Base-by-base conservation (phyloP, 2,329 filamentous ascomycete species). In the Fusarium buxicola region DNA sequence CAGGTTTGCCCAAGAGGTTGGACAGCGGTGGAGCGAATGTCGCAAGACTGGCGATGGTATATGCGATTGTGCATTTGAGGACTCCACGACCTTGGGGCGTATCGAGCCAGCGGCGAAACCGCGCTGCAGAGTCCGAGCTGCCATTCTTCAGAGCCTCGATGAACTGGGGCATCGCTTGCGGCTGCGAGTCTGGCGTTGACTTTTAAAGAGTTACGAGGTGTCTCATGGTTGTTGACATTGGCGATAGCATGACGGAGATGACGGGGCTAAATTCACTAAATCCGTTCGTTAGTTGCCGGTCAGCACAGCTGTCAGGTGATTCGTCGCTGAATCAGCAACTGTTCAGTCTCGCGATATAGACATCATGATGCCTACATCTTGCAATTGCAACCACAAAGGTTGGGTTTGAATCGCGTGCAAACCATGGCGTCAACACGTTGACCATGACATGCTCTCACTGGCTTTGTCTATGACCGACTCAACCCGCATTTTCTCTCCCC, bases 41-140 rank as follows among this genome's bases (percentile, higher is more conserved):
- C 16, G 89, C 92, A 73, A 96, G 80, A 67, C 92, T 96, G 21
- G 91, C 94, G 32, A 97, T 77, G 5, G 95, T 81, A 77, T 97
- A 97, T 38, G 94, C 94, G 58, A 97, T 78, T 16, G 92, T 94
- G 80, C 93, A 97, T 78, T 97, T 97, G 69, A 97, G 78, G 46
- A 97, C 91, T 30, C 89, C 90, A 51, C 89, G 88, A 6, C 92
- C 94, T 11, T 86, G 87, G 13, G 89, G 87, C 0, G 92, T 93
- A 31, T 83, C 80, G 7, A 89, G 73, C 81, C 69, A 71, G 18
- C 39, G 39, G n/a, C 92, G 95, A 49, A 76, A 74, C 76, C 84
- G 85, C 34, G 83, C 73, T 36, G 76, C 74, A 6, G 74, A 60
- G 24, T 79, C 69, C 41, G 69, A 76, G 50, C 80, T 58, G 51